Evolutionary conservation across 2,329 filamentous ascomycete species (phyloP).

Genomic region (Thermomyces lanuginosus): DNA sequence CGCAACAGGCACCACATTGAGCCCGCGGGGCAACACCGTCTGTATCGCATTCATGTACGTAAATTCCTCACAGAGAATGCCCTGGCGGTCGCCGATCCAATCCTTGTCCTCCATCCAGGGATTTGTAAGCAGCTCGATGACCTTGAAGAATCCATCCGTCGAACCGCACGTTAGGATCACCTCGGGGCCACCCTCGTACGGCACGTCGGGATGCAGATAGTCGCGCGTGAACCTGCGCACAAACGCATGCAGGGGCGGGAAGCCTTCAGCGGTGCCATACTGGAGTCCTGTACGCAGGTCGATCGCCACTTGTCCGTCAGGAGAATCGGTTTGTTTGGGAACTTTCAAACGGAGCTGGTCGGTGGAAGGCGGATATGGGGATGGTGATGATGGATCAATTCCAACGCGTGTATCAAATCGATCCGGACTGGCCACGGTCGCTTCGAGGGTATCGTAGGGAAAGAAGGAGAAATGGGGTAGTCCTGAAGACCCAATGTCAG

Average conservation of each 20-base stretch:
- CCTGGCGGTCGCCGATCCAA: slow-evolving; percentile 53
- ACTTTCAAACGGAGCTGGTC: slow-evolving; percentile 51
- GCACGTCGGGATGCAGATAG: slow-evolving; percentile 63
- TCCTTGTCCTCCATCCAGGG: slow-evolving; percentile 56
- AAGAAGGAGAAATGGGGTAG: slow-evolving; percentile 70
- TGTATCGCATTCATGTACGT: slow-evolving; percentile 64
- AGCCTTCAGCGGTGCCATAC: slow-evolving; percentile 70
- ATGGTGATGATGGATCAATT: no score
- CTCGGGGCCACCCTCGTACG: slow-evolving; percentile 60
- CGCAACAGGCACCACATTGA: slow-evolving; percentile 57
- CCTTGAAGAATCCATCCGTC: slow-evolving; percentile 73
- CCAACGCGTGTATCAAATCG: slow-evolving; percentile 61
- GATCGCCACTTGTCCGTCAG: slow-evolving; percentile 51
- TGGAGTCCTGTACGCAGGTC: slow-evolving; percentile 71
- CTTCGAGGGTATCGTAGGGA: slow-evolving; percentile 80
- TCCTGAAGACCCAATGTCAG: slow-evolving; percentile 33
- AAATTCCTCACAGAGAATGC: slow-evolving; percentile 63
- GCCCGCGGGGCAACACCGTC: slow-evolving; percentile 47
- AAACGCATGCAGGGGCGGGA: slow-evolving; percentile 62
- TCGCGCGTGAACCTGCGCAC: slow-evolving; percentile 62
- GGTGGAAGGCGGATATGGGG: no score
- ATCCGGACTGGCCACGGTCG: slow-evolving; percentile 55
- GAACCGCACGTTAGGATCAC: slow-evolving; percentile 65
- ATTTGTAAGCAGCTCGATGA: slow-evolving; percentile 58
- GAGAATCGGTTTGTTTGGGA: slow-evolving; percentile 47